Conservation (phyloP, 1,139 yeast species). For the Geotrichum cucujoidarum region DNA sequence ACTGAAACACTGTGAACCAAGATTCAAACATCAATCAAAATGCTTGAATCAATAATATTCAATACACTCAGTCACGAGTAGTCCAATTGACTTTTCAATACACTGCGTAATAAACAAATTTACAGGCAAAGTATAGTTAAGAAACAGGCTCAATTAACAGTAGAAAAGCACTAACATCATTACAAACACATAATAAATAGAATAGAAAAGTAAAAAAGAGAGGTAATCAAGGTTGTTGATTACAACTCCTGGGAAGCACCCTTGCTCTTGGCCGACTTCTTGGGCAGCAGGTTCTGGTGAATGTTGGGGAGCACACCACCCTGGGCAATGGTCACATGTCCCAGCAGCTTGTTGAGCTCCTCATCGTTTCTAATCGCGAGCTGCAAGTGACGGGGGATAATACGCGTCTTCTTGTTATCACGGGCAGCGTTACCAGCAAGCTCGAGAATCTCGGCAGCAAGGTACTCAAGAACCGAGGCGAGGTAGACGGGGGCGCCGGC, state of each 20-base stretch:
- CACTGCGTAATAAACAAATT: no score
- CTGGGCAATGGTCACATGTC: slow-evolving; percentile 92
- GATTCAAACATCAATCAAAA: no score
- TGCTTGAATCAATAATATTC: no score
- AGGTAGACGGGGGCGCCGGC: slow-evolving; percentile 96
- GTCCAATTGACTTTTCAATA: no score
- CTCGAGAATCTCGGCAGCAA: slow-evolving; percentile 95
- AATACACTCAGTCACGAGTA: no score
- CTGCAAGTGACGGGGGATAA: slow-evolving; percentile 97
- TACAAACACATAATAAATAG: slow-evolving; percentile 2
- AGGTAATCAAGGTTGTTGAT: neutral
- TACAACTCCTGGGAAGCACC: slow-evolving; percentile 21
- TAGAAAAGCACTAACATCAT: neutral
- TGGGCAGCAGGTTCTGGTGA: slow-evolving; percentile 70
- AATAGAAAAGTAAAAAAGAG: slow-evolving; percentile 39
- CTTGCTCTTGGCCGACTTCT: slow-evolving; percentile 21
- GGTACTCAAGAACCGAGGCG: slow-evolving; percentile 92
- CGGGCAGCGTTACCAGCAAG: slow-evolving; percentile 99
- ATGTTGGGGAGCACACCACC: slow-evolving; percentile 97
- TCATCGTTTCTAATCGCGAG: slow-evolving; percentile 98
- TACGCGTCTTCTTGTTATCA: slow-evolving; percentile 97
- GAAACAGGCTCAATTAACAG: no score
- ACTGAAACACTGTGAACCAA: no score
- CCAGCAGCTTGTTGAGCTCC: slow-evolving; percentile 87
- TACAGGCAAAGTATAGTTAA: no score